These are phyloP conservation scores for Barnettozyma botsteinii DNA, from an alignment of 805 yeast genomes.

Conservation along the genomic window DNA sequence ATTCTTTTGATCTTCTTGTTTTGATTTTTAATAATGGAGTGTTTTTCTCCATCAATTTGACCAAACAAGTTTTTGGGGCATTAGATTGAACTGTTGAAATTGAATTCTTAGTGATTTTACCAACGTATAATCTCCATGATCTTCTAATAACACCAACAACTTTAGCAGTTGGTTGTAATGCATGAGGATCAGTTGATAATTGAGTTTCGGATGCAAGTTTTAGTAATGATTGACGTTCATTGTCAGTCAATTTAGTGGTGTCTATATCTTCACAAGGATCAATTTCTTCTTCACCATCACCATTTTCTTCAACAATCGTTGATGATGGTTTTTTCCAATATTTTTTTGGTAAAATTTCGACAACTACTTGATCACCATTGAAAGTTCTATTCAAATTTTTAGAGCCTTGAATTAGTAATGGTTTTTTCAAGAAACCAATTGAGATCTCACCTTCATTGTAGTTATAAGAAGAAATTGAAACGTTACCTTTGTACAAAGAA, in stretches of 20 bases:
- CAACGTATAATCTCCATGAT: slow-evolving; percentile 95
- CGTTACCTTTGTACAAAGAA: slow-evolving; percentile 77
- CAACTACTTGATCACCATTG: slow-evolving; percentile 86
- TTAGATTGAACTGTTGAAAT: slow-evolving; percentile 54
- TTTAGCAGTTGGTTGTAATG: slow-evolving; percentile 85
- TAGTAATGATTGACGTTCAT: slow-evolving; percentile 65
- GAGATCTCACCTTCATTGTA: slow-evolving; percentile 81
- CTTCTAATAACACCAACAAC: slow-evolving; percentile 85
- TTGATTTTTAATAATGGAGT: slow-evolving; percentile 82
- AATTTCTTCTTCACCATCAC: slow-evolving; percentile 39
- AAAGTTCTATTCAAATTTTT: slow-evolving; percentile 85
- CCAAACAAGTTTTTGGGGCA: slow-evolving; percentile 74
- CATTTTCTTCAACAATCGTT: slow-evolving; percentile 54
- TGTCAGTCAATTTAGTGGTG: slow-evolving; percentile 40
- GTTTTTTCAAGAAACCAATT: slow-evolving; percentile 68
- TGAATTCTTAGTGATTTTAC: slow-evolving; percentile 79
- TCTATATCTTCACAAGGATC: slow-evolving; percentile 31
- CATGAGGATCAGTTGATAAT: slow-evolving; percentile 35
- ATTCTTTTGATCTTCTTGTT: slow-evolving; percentile 78
- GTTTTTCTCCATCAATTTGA: slow-evolving; percentile 81
- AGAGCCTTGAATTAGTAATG: slow-evolving; percentile 75
- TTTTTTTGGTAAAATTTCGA: slow-evolving; percentile 77
- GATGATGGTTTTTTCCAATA: slow-evolving; percentile 87
- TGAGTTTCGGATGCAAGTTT: slow-evolving; percentile 71
- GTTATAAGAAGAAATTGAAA: slow-evolving; percentile 79